Conservation (phyloP, 2,329 filamentous ascomycete species). For the Aspergillus sp. region DNA sequence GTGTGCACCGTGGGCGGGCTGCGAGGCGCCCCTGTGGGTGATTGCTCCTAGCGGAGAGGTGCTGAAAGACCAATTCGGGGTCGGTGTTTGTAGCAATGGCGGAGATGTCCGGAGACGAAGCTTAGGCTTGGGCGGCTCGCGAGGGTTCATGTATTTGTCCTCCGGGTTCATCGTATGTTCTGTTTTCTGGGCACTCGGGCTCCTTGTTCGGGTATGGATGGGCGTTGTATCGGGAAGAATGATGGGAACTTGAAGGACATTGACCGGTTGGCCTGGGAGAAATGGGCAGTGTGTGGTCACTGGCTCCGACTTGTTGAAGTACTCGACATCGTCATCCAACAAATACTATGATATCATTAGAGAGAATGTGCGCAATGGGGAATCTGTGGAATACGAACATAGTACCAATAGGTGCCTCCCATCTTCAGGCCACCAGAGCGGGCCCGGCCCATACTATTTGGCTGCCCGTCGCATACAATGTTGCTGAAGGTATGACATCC, state of each 20-base stretch:
- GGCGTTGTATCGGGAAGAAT: conserved; percentile 58
- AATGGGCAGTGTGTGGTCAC: conserved; percentile 81
- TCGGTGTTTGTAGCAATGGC: conserved; percentile 30
- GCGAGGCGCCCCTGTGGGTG: conserved; percentile 38
- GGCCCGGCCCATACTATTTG: conserved; percentile 55
- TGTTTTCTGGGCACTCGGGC: conserved; percentile 62
- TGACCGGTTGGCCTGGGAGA: conserved; percentile 84
- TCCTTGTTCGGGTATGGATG: conserved; percentile 66
- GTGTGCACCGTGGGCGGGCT: conserved; percentile 36
- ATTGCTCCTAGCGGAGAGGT: conserved; percentile 32
- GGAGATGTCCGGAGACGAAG: conserved; percentile 53
- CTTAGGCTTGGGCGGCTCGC: conserved; percentile 59
- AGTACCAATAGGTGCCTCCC: conserved; percentile 95
- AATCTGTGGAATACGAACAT: conserved; percentile 63
- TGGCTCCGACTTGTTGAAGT: conserved; percentile 72
- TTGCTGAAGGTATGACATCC: conserved; percentile 86
- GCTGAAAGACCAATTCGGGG: conserved; percentile 32
- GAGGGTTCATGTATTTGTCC: conserved; percentile 74
- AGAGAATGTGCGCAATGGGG: background rate
- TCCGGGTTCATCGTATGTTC: conserved; percentile 77
- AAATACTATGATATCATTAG: conserved; percentile 68
- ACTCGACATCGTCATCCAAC: conserved; percentile 76
- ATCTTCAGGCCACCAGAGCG: conserved; percentile 84
- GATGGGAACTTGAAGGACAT: conserved; percentile 78
- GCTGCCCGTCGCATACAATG: conserved; percentile 78